Conservation (phyloP, 768 basidiomycete species). For the Trametes sanguinea region DNA sequence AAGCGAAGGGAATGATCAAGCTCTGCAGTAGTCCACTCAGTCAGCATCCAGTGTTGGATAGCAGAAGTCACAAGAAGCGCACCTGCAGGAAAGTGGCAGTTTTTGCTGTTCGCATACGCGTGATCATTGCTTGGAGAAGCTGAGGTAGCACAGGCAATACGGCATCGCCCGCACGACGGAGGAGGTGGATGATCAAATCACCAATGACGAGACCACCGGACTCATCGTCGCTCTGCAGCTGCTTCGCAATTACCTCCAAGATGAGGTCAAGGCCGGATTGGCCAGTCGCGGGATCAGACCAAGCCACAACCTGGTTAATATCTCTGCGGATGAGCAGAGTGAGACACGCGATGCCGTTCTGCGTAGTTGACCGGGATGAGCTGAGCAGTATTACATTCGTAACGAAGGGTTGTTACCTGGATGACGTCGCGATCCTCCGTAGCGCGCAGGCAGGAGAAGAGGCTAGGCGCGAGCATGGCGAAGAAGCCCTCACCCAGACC, state of each 20-base stretch:
- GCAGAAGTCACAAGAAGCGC: slow-evolving; percentile 9
- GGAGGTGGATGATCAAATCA: slow-evolving; percentile 90
- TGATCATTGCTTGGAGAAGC: slow-evolving; percentile 81
- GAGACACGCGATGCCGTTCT: slow-evolving; percentile 84
- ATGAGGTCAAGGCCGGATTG: slow-evolving; percentile 76
- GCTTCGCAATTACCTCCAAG: slow-evolving; percentile 73
- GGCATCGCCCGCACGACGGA: slow-evolving; percentile 78
- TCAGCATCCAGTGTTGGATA: not conserved
- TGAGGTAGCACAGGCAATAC: slow-evolving; percentile 86
- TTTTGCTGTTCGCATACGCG: slow-evolving; percentile 79
- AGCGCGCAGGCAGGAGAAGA: slow-evolving; percentile 67
- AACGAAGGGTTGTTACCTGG: slow-evolving; percentile 51
- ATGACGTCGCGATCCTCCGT: slow-evolving; percentile 87
- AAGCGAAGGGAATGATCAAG: slow-evolving; percentile 90
- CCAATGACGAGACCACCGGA: slow-evolving; percentile 92
- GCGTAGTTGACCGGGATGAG: not conserved
- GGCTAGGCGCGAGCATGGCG: slow-evolving; percentile 64
- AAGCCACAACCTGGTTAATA: slow-evolving; percentile 74
- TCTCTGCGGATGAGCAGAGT: slow-evolving; percentile 89
- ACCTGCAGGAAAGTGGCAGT: slow-evolving; percentile 93
- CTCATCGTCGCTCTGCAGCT: slow-evolving; percentile 81
- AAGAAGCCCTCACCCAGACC: slow-evolving; percentile 85
- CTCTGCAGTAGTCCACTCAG: slow-evolving; percentile 49
- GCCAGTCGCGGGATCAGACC: slow-evolving; percentile 62
- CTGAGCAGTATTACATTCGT: not conserved